Base-by-base conservation (phyloP, 169 alveolate species). In the Besnoitia besnoiti region DNA sequence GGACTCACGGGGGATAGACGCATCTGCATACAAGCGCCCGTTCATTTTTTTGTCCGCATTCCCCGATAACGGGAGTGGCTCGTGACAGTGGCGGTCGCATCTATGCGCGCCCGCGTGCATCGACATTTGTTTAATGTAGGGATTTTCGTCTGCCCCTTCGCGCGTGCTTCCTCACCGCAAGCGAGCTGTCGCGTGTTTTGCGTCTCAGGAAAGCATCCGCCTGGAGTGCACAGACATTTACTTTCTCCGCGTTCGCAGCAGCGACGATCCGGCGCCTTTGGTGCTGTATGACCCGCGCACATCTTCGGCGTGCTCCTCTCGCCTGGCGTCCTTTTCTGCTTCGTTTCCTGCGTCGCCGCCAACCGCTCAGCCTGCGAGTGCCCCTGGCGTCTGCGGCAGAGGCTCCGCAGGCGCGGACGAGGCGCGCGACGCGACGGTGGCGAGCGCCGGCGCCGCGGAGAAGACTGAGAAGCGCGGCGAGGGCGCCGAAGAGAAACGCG, bases 261-360 rank as follows among this genome's bases (percentile, higher is more conserved):
- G 87, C 59, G 87, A 77, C 59, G 87, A 77, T 27, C 87, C 87
- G 61, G 87, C 59, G 49, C 87, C 87, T 16, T n/a, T 77, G 59
- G 61, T 77, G 14, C 40, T 37, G 39, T 73, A 73, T n/a, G 82
- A 73, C 46, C 82, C 82, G 67, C 14, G n/a, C n/a, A 14, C 24
- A 16, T 51, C 67, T 51, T 51, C 67, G 14, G 82, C 46, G 82
- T 73, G 33, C 3, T 55, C 24, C 27, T 55, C 67, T 5, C 12
- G 67, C 3, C 3, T n/a, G 12, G 12, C 67, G 67, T 55, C 67
- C 3, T 55, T 55, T 19, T 5, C 67, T 16, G 67, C 67, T 55
- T 55, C 67, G 67, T 55, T 55, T 55, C 24, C 67, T 55, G 12
- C 67, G 12, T n/a, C 24, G 67, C 62, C 19, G 62, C 62, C 62